phyloP scores from a whole-genome alignment of 2,329 filamentous ascomycete species.

The Ceratocystiopsis sp. region DNA sequence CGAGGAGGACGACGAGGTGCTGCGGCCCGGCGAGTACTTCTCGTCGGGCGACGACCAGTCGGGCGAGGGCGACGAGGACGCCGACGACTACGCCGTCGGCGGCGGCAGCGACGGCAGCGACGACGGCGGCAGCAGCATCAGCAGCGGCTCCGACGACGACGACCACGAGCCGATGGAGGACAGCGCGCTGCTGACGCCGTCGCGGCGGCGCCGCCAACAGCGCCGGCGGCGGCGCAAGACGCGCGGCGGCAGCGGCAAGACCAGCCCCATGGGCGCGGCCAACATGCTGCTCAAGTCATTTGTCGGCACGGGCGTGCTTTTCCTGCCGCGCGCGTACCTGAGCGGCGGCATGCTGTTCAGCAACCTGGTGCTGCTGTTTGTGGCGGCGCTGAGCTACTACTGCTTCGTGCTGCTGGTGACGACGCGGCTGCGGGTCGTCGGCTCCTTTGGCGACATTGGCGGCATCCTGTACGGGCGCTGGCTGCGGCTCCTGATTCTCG shows the following conservation, averaged over 20 bases:
- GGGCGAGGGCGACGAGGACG: constrained; percentile 10
- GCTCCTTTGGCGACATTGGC: constrained; percentile 96
- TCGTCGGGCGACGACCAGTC: constrained; percentile 43
- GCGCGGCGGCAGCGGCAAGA: constrained; percentile 57
- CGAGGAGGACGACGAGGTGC: constrained; percentile 85
- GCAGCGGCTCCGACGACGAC: constrained; percentile 26
- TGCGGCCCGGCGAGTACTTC: constrained; percentile 82
- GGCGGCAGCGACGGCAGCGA: constrained; percentile 34
- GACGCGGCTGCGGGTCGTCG: constrained; percentile 68
- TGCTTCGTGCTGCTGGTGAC: constrained; percentile 90
- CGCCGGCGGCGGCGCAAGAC: constrained; percentile 63
- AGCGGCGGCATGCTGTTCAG: constrained; percentile 98
- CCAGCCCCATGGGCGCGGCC: constrained; percentile 61
- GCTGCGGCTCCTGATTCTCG: constrained; percentile 75
- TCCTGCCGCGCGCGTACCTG: constrained; percentile 80
- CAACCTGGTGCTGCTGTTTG: constrained; percentile 70
- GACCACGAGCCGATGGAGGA: constrained; percentile 73
- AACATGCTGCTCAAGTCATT: constrained; percentile 90
- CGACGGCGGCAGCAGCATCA: constrained; percentile 18
- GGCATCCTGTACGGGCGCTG: constrained; percentile 79
- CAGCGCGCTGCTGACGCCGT: constrained; percentile 66
- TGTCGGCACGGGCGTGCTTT: constrained; percentile 88
- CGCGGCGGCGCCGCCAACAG: constrained; percentile 54
- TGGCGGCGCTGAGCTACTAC: constrained; percentile 83
- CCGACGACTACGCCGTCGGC: not conserved